Conservation (phyloP, 352 stramenopile genomes). For the Thalassiosira mediterranea region DNA sequence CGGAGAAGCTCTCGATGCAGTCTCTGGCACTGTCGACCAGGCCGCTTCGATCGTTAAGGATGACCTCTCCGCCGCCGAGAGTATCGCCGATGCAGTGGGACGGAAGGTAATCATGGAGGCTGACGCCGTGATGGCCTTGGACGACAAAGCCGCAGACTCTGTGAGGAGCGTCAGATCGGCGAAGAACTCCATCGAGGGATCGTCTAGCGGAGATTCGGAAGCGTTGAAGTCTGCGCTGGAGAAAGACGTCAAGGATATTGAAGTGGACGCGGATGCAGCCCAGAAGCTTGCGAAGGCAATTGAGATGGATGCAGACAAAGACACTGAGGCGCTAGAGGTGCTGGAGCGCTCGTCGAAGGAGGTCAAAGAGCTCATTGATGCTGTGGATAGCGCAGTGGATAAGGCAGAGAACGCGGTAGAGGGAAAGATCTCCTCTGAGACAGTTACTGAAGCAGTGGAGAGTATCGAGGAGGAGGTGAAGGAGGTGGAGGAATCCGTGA, state of each 20-base stretch:
- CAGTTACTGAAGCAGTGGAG: constrained; percentile 11
- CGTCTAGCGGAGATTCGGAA: background rate
- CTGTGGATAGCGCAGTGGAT: constrained; percentile 16
- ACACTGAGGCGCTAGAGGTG: constrained; percentile 9
- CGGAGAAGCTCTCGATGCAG: constrained; percentile 15
- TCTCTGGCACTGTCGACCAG: constrained; percentile 11
- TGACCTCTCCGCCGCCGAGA: constrained; percentile 5
- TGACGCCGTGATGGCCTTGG: constrained; percentile 18
- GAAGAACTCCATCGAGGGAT: constrained; percentile 7
- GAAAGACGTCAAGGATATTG: constrained; percentile 17
- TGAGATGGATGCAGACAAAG: constrained; percentile 8
- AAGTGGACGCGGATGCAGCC: constrained; percentile 1
- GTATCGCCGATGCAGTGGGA: constrained; percentile 15
- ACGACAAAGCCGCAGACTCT: constrained; percentile 19
- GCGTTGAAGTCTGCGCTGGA: constrained; percentile 1
- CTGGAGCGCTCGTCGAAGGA: constrained; percentile 6
- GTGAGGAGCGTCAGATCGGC: constrained; percentile 10
- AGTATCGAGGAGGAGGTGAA: constrained; percentile 16
- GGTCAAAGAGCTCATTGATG: constrained; percentile 20
- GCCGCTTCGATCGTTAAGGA: constrained; percentile 15
- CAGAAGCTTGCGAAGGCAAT: constrained; percentile 22
- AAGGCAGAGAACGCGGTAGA: constrained; percentile 1
- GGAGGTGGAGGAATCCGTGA: constrained; percentile 13
- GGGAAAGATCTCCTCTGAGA: background rate
- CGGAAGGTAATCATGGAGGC: constrained; percentile 21